A percentile compares a stretch with the other conserved stretches of the same genome.
phyloP scores from a whole-genome alignment of 176 grass and related monocot species.

The Areca catechu region DNA sequence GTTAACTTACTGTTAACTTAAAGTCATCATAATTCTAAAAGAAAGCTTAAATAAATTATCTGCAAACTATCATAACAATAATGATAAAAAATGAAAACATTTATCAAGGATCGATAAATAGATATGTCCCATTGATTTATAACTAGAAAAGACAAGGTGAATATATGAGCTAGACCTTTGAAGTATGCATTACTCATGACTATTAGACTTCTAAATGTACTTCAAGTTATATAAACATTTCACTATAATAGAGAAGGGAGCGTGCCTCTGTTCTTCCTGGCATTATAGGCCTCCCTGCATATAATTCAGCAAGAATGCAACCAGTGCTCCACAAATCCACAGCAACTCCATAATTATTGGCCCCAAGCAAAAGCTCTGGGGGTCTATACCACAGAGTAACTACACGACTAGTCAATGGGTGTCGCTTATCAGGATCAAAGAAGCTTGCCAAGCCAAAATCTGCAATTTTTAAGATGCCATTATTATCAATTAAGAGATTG shows the following conservation, averaged over 20 bases:
- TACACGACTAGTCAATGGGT: constrained; percentile 94
- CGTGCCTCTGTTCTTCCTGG: constrained; percentile 93
- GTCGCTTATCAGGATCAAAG: constrained; percentile 76
- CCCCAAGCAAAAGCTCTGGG: constrained; percentile 88
- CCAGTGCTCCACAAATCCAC: constrained; percentile 98
- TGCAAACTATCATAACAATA: too few species aligned
- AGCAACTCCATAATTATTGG: constrained; percentile 86
- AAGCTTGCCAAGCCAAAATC: constrained; percentile 99
- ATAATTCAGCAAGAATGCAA: constrained; percentile 97
- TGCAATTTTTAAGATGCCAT: constrained; percentile 87
- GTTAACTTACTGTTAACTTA: too few species aligned
- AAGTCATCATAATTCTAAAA: too few species aligned
- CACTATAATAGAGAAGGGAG: constrained; percentile 1
- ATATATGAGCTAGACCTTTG: too few species aligned
- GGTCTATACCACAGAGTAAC: constrained; percentile 99
- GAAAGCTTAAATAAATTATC: too few species aligned
- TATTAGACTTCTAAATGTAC: too few species aligned
- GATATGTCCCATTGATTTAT: too few species aligned
- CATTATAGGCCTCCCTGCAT: constrained; percentile 99
- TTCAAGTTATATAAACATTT: too few species aligned
- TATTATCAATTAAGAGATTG: constrained; percentile 95
- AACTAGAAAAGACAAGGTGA: too few species aligned
- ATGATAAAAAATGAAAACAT: too few species aligned
- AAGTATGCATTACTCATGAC: too few species aligned
- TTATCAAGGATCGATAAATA: too few species aligned